Base-by-base conservation (phyloP, 2,329 filamentous ascomycete species). In the Aspergillus neotritici region DNA sequence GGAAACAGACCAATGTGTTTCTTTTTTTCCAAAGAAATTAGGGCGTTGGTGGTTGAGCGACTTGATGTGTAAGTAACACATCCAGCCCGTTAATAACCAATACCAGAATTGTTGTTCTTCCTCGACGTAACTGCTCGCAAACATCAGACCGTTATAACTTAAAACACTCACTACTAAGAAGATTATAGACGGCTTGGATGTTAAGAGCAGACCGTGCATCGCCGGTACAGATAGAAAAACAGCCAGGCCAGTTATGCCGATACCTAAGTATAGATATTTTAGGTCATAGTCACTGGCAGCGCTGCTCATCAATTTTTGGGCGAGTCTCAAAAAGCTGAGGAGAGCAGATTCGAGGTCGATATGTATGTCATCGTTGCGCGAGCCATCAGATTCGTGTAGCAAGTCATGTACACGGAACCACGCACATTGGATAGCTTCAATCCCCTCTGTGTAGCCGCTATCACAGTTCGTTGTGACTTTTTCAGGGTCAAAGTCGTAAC, bases 21-120 rank as follows among this genome's bases (percentile, higher is more conserved):
- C 35, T 25, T 35, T 4, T 21, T 14, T 47, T 13, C 36, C 31
- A 35, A 13, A 39, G 21, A 43, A 28, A 31, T 34, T 31, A 13
- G 25, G 35, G 34, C n/a, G 16, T 17, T 25, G 40, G 41, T 33
- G 44, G 11, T 7, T 32, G 37, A 16, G 60, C 47, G 58, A 61
- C 51, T 51, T 66, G 31, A 71, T 50, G 52, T 73, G 71, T 10
- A 81, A 62, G 45, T 71, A 71, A 43, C 72, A 63, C 34, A 74
- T 66, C 66, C 68, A 73, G 25, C 62, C 68, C 13, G 64, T 64
- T 0, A 84, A 78, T 1, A 80, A 69, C 89, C 91, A 97, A 67
- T 98, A 97, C 93, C 93, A 98, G 63, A 95, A 96, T 54, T 97
- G 88, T 38, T 98, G 93, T 64, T 98, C 93, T 68, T 98, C 93